phyloP scores from a whole-genome alignment of 331 rosid species.

The Spiraea crenata region DNA sequence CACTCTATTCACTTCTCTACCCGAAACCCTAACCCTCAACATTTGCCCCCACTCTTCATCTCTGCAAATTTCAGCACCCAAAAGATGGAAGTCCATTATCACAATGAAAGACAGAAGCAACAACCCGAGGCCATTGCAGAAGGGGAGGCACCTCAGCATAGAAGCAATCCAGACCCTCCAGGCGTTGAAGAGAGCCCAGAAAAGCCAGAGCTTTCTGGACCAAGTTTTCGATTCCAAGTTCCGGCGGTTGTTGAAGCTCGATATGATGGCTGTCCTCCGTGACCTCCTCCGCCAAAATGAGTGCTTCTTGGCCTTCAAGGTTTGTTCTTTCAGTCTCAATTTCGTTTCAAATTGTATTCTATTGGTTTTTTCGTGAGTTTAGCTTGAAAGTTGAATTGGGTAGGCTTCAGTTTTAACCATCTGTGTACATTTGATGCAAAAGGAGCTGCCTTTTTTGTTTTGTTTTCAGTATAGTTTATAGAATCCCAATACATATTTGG shows the following conservation, averaged over 20 bases:
- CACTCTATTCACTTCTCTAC: constrained; percentile 5
- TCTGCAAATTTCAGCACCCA: constrained; percentile 6
- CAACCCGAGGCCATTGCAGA: constrained; percentile 50
- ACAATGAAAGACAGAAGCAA: constrained; percentile 48
- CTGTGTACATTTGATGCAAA: not conserved
- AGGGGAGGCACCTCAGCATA: constrained; percentile 53
- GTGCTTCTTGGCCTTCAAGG: constrained; percentile 57
- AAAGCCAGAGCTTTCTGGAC: constrained; percentile 17
- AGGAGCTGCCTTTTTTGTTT: not conserved
- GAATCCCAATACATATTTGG: not conserved
- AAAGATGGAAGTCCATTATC: constrained; percentile 21
- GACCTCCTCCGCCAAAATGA: constrained; percentile 56
- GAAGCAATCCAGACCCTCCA: constrained; percentile 56
- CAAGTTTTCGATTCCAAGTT: constrained; percentile 36
- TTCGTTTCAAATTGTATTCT: not conserved
- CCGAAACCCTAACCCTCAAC: not conserved
- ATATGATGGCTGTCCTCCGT: constrained; percentile 49
- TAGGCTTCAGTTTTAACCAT: not conserved
- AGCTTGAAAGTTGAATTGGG: not conserved
- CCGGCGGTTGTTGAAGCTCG: constrained; percentile 48
- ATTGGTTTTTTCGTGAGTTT: not conserved
- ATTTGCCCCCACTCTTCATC: not conserved
- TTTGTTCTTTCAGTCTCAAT: not conserved
- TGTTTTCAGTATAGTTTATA: not conserved
- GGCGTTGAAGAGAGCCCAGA: constrained; percentile 42